These are phyloP conservation scores for Ceratobasidium sp. DNA, from an alignment of 1,284 basidiomycete species.

Conservation along the genomic window DNA sequence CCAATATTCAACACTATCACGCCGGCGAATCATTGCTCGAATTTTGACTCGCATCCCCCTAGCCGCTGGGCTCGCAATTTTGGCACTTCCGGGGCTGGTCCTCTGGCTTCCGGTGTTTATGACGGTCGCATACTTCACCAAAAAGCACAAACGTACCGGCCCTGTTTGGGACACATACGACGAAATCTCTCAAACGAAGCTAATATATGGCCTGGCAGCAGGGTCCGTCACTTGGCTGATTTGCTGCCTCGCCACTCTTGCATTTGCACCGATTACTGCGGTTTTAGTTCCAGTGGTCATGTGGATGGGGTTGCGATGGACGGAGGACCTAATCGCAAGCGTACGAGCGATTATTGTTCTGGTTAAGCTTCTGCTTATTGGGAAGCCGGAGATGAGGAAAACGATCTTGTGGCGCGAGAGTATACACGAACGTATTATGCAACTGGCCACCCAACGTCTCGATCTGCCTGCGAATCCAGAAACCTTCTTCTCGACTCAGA, in stretches of 20 bases:
- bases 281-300: constrained; percentile 72
- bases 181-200: constrained; percentile 88
- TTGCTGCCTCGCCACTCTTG: constrained; percentile 64
- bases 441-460: constrained; percentile 65
- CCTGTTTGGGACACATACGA: constrained; percentile 83
- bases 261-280: constrained; percentile 62
- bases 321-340: constrained; percentile 80
- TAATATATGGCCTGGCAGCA: constrained; percentile 77
- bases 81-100: constrained; percentile 81
- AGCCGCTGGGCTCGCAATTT: constrained; percentile 67
- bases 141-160: constrained; percentile 75
- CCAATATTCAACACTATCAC: constrained; percentile 49
- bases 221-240: constrained; percentile 69
- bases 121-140: constrained; percentile 69
- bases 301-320: constrained; percentile 88
- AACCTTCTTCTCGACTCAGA: constrained; percentile 50
- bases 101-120: constrained; percentile 80
- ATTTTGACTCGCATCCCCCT: constrained; percentile 69
- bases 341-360: constrained; percentile 74
- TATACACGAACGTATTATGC: constrained; percentile 68
- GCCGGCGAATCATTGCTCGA: constrained; percentile 55
- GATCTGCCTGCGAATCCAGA: constrained; percentile 76
- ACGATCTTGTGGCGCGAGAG: constrained; percentile 54
- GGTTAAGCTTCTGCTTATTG: constrained; percentile 60
- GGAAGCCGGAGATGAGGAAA: constrained; percentile 60